These are phyloP conservation scores for Climacium dendroides DNA, from an alignment of 225 moss, liverwort and hornwort species.

Conservation along the genomic window DNA sequence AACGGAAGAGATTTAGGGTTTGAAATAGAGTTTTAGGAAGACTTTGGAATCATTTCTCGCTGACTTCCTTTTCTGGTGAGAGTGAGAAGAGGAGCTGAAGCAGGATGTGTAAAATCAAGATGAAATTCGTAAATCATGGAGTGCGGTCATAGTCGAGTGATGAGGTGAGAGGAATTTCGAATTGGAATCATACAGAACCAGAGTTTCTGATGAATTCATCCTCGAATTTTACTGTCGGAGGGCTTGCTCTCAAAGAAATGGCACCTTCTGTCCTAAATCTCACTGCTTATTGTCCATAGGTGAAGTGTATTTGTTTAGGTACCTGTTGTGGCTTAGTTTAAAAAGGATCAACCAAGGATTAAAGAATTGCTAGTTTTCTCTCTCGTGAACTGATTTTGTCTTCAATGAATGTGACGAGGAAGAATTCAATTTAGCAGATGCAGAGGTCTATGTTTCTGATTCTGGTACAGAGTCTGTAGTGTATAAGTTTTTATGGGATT, in stretches of 20 bases:
- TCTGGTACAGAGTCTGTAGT: background rate
- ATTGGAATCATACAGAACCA: background rate
- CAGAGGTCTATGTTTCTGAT: background rate
- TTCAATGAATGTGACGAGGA: background rate
- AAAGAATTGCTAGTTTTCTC: background rate
- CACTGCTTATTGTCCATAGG: background rate
- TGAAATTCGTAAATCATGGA: conserved; percentile 65
- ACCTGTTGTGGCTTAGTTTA: background rate
- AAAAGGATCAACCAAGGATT: background rate
- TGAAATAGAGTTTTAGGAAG: too few relatives aligned
- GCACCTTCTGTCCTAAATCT: too few relatives aligned
- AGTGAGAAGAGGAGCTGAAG: background rate
- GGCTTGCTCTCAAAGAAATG: background rate
- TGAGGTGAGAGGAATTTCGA: background rate
- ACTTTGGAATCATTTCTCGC: background rate
- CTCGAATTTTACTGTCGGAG: background rate
- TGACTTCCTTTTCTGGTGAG: background rate
- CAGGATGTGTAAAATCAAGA: background rate
- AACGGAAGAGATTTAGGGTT: background rate
- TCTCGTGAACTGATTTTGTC: background rate
- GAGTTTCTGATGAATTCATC: background rate
- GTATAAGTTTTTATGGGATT: background rate
- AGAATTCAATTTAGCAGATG: background rate
- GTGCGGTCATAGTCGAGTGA: background rate
- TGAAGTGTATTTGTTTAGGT: background rate